These are phyloP conservation scores for Rachicladosporium sp. DNA, from an alignment of 2,329 filamentous ascomycete species.

Conservation along the genomic window DNA sequence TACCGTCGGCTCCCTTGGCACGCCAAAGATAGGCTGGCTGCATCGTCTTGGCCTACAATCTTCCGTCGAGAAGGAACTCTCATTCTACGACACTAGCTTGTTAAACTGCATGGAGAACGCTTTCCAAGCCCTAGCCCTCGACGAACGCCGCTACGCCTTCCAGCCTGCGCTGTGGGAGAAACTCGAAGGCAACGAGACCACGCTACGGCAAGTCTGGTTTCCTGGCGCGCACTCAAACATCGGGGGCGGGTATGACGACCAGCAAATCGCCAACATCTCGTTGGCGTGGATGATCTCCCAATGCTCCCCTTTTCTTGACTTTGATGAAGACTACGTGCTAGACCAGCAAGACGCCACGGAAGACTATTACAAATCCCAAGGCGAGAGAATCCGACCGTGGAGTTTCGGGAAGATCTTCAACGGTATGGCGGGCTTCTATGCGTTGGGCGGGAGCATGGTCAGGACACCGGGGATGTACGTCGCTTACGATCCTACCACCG, in stretches of 20 bases:
- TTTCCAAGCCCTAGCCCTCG: constrained; percentile 33
- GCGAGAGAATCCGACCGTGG: constrained; percentile 35
- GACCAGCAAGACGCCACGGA: constrained; percentile 35
- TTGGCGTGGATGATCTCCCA: constrained; percentile 48
- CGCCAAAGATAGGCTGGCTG: constrained; percentile 33
- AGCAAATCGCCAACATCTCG: constrained; percentile 39
- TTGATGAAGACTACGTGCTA: constrained; percentile 35
- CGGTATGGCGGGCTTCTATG: constrained; percentile 34
- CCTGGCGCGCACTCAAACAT: constrained; percentile 35
- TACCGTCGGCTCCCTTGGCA: constrained; percentile 33
- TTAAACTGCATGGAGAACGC: constrained; percentile 29
- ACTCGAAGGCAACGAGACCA: constrained; percentile 29
- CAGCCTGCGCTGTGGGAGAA: constrained; percentile 33
- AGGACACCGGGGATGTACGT: constrained; percentile 38
- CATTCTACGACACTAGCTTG: constrained; percentile 38
- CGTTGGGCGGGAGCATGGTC: constrained; percentile 32
- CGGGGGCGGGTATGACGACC: constrained; percentile 34
- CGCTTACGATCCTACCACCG: constrained; percentile 32
- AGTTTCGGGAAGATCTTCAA: constrained; percentile 37
- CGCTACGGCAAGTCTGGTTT: constrained; percentile 37
- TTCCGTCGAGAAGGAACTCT: constrained; percentile 23
- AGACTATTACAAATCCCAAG: constrained; percentile 30
- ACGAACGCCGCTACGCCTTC: constrained; percentile 30
- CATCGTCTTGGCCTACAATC: constrained; percentile 23
- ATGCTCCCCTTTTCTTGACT: constrained; percentile 35